A percentile compares a stretch with the other conserved stretches of the same genome.
Evolutionary conservation across 2,329 filamentous ascomycete genomes (phyloP).

Genomic region (Arthrobotrys sphaeroides): DNA sequence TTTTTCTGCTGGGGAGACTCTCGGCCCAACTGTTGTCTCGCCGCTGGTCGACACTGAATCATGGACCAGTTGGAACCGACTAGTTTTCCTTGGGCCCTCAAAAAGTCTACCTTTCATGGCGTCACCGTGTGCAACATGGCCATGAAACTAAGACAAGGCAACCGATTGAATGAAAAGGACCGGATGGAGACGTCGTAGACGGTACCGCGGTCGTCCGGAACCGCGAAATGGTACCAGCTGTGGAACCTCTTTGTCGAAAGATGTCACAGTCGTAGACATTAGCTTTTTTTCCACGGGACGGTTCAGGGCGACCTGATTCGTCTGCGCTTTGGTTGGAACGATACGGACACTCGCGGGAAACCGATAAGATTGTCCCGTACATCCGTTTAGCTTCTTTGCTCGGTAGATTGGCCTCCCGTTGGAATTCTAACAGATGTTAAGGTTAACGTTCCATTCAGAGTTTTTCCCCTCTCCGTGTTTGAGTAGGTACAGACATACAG

Average conservation of each 20-base stretch:
- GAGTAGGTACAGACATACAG: neutral
- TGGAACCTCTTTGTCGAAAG: neutral
- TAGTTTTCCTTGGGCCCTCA: neutral
- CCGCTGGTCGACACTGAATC: neutral
- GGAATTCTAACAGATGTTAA: neutral
- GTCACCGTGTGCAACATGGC: conserved; percentile 17
- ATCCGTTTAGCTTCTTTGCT: neutral
- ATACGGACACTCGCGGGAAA: neutral
- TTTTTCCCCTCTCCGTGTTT: neutral
- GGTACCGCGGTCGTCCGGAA: neutral
- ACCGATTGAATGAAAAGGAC: neutral
- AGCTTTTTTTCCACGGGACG: conserved; percentile 14
- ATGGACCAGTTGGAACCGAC: neutral
- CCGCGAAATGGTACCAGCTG: conserved; percentile 5
- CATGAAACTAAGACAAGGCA: conserved; percentile 5
- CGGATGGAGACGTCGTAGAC: conserved; percentile 6
- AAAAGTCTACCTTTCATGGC: neutral
- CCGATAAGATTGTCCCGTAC: neutral
- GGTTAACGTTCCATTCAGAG: conserved; percentile 9
- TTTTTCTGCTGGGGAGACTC: neutral
- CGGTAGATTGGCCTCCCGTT: neutral
- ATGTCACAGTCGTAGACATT: conserved; percentile 10
- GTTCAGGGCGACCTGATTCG: conserved; percentile 23
- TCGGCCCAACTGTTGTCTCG: neutral
- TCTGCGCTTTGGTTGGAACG: neutral